These are phyloP conservation scores for Colletotrichum scovillei DNA, from an alignment of 2,329 filamentous ascomycete genomes.

Conservation along the genomic window DNA sequence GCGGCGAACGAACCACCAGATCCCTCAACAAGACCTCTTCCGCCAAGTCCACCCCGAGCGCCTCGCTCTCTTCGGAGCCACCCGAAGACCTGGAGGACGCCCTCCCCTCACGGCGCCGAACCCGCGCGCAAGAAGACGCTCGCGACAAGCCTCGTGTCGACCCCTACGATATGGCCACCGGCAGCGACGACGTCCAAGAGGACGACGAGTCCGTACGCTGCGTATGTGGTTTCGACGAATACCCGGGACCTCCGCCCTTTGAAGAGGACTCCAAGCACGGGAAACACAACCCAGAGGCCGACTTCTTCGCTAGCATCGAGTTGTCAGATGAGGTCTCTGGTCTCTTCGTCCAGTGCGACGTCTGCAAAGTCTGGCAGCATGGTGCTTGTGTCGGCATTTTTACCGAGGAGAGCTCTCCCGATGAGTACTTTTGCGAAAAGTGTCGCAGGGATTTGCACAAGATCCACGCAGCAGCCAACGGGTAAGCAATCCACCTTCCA, in stretches of 20 bases:
- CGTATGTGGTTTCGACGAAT: slow-evolving; percentile 94
- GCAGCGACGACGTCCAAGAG: slow-evolving; percentile 78
- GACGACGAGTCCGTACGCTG: slow-evolving; percentile 97
- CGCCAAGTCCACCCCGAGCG: slow-evolving; percentile 80
- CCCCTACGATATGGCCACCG: slow-evolving; percentile 66
- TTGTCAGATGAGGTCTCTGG: slow-evolving; percentile 89
- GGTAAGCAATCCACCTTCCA: slow-evolving; percentile 68
- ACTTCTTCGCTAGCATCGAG: slow-evolving; percentile 69
- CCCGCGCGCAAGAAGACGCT: slow-evolving; percentile 77
- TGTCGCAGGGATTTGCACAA: slow-evolving; percentile 93
- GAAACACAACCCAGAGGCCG: slow-evolving; percentile 68
- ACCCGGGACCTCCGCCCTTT: slow-evolving; percentile 80
- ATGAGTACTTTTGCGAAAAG: slow-evolving; percentile 98
- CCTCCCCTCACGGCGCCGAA: slow-evolving; percentile 79
- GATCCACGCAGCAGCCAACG: slow-evolving; percentile 82
- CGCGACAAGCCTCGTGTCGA: slow-evolving; percentile 59
- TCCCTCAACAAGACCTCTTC: slow-evolving; percentile 79
- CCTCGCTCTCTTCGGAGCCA: slow-evolving; percentile 77
- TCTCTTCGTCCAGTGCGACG: slow-evolving; percentile 97
- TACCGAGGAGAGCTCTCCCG: slow-evolving; percentile 90
- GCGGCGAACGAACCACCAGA: slow-evolving; percentile 79
- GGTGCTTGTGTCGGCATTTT: slow-evolving; percentile 97
- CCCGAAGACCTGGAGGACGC: slow-evolving; percentile 76
- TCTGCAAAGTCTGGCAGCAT: slow-evolving; percentile 99
- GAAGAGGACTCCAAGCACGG: slow-evolving; percentile 64